Evolutionary conservation across 306 rosid species (phyloP).

Genomic region (Vicia villosa): DNA sequence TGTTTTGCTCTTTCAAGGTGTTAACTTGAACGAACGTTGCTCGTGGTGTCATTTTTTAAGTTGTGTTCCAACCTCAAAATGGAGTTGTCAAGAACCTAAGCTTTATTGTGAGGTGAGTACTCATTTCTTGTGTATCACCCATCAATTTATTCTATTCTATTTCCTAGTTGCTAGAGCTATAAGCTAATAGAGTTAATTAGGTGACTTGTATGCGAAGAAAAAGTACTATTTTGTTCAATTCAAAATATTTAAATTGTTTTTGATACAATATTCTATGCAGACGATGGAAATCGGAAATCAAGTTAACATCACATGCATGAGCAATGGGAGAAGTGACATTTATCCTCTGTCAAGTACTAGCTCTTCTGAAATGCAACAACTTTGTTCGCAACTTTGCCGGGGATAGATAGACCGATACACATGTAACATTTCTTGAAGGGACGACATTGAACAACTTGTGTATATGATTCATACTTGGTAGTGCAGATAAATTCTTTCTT

Average conservation of each 20-base stretch:
- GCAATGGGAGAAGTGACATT: constrained; percentile 55
- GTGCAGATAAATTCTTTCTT: constrained; percentile 29
- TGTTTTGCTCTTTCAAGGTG: constrained; percentile 58
- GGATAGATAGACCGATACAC: constrained; percentile 37
- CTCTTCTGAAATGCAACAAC: constrained; percentile 44
- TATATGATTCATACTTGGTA: constrained; percentile 32
- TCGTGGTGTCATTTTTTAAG: constrained; percentile 82
- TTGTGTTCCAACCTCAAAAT: constrained; percentile 67
- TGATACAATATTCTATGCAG: constrained; percentile 47
- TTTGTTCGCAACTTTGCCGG: constrained; percentile 58
- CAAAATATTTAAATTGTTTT: constrained; percentile 4
- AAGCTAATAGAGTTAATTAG: not conserved
- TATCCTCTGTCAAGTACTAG: constrained; percentile 39
- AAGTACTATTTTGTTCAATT: not conserved
- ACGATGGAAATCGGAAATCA: constrained; percentile 51
- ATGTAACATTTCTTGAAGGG: constrained; percentile 26
- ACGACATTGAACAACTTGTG: constrained; percentile 28
- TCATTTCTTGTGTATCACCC: constrained; percentile 24
- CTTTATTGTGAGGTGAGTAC: constrained; percentile 57
- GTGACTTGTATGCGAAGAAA: constrained; percentile 12
- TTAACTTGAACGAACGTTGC: constrained; percentile 58
- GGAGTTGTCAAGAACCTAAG: constrained; percentile 58
- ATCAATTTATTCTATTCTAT: constrained; percentile 1
- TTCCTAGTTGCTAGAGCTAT: constrained; percentile 3
- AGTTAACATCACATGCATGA: constrained; percentile 64